phyloP scores from a whole-genome alignment of 2,329 filamentous ascomycete genomes.

The Sphaceloma murrayae region DNA sequence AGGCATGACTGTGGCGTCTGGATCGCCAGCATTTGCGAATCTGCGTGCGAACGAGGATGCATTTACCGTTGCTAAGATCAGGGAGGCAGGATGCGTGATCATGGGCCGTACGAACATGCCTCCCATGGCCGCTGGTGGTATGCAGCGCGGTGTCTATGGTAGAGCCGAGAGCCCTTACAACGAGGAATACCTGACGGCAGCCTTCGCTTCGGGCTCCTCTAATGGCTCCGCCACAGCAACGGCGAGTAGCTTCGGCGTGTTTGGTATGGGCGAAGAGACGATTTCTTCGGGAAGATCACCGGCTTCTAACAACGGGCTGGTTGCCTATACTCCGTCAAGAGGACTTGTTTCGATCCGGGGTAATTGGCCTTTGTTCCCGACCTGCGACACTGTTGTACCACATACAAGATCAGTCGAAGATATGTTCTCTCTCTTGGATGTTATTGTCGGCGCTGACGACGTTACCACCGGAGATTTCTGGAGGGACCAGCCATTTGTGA shows the following conservation, averaged over 20 bases:
- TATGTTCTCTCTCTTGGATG: slow-evolving; percentile 41
- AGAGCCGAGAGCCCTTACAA: slow-evolving; percentile 51
- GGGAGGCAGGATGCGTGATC: slow-evolving; percentile 42
- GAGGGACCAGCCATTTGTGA: slow-evolving; percentile 41
- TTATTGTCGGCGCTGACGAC: slow-evolving; percentile 38
- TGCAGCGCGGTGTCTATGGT: slow-evolving; percentile 49
- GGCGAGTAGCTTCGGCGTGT: slow-evolving; percentile 42
- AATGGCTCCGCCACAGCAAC: slow-evolving; percentile 47
- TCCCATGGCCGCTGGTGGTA: slow-evolving; percentile 50
- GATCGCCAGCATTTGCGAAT: slow-evolving; percentile 46
- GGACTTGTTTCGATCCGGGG: slow-evolving; percentile 45
- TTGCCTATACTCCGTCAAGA: slow-evolving; percentile 48
- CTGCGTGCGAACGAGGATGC: slow-evolving; percentile 46
- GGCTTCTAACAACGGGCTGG: slow-evolving; percentile 47
- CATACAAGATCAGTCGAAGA: slow-evolving; percentile 44
- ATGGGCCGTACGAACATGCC: slow-evolving; percentile 52
- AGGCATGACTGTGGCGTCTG: slow-evolving; percentile 45
- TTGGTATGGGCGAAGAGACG: slow-evolving; percentile 48
- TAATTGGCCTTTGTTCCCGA: slow-evolving; percentile 47
- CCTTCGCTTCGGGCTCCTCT: slow-evolving; percentile 49
- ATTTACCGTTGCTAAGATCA: slow-evolving; percentile 40
- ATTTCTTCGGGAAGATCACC: slow-evolving; percentile 49
- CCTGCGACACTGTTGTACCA: slow-evolving; percentile 47
- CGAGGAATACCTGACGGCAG: slow-evolving; percentile 43
- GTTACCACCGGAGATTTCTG: slow-evolving; percentile 44